These are phyloP conservation scores for Westerdykella ornata DNA, from an alignment of 2,329 filamentous ascomycete genomes.

Conservation along the genomic window DNA sequence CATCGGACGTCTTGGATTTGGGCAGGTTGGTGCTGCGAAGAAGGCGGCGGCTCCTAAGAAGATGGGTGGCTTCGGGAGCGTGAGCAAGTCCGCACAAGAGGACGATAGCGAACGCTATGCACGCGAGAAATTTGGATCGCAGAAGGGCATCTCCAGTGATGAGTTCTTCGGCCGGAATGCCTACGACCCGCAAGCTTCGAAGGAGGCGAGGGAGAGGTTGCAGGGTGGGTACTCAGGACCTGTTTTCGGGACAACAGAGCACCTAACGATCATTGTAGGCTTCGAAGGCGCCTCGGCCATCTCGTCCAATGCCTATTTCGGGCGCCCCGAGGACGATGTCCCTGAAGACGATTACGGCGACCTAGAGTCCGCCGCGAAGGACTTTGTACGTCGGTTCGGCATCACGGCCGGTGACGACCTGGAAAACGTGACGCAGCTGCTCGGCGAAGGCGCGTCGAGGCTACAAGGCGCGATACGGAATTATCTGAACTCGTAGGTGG, in stretches of 20 bases:
- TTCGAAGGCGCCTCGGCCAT: slow-evolving; percentile 91
- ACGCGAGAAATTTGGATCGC: slow-evolving; percentile 77
- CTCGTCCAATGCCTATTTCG: slow-evolving; percentile 96
- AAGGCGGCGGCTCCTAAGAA: slow-evolving; percentile 62
- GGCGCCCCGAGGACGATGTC: slow-evolving; percentile 76
- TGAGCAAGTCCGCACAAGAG: slow-evolving; percentile 61
- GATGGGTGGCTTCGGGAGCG: slow-evolving; percentile 82
- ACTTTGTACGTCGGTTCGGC: slow-evolving; percentile 91
- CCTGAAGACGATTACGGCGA: slow-evolving; percentile 73
- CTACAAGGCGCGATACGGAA: slow-evolving; percentile 57
- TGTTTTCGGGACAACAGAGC: background rate
- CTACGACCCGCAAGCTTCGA: slow-evolving; percentile 72
- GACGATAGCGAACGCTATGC: slow-evolving; percentile 77
- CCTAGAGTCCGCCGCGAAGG: slow-evolving; percentile 86
- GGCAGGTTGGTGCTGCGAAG: slow-evolving; percentile 62
- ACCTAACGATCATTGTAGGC: slow-evolving; percentile 39
- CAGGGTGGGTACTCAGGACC: slow-evolving; percentile 41
- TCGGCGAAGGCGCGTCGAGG: slow-evolving; percentile 79
- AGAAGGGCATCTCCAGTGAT: slow-evolving; percentile 96
- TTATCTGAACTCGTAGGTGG: slow-evolving; percentile 36
- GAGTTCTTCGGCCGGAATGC: slow-evolving; percentile 93
- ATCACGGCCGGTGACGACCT: slow-evolving; percentile 93
- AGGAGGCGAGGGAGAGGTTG: slow-evolving; percentile 79
- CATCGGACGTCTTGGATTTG: slow-evolving; percentile 76
- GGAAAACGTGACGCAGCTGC: slow-evolving; percentile 74